A percentile compares a stretch with the other conserved stretches of the same genome.
phyloP scores from a whole-genome alignment of 2,329 filamentous ascomycete genomes.

The Volutella citrinella region DNA sequence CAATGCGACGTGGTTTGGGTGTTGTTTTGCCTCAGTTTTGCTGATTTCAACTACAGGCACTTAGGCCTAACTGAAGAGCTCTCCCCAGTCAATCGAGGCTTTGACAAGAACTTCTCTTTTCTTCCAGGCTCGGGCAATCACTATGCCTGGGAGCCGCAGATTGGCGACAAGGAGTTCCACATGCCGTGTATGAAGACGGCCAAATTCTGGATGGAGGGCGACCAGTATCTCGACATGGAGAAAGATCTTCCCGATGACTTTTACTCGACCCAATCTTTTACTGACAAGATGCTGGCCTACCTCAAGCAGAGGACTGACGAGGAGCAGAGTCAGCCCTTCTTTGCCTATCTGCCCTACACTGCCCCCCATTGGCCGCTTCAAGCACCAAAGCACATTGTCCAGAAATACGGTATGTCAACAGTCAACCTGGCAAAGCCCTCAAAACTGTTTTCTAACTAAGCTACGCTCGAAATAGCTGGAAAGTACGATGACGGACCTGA shows the following conservation, averaged over 20 bases:
- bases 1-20: too few species aligned
- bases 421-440: too few species aligned
- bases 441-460: neutral
- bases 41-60: too few species aligned
- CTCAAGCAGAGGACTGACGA: conserved; percentile 35
- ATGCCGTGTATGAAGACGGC: conserved; percentile 34
- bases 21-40: too few species aligned
- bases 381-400: conserved; percentile 2
- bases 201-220: conserved; percentile 39
- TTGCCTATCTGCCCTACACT: conserved; percentile 37
- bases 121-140: conserved; percentile 44
- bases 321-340: conserved; percentile 37
- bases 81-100: conserved; percentile 22
- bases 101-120: conserved; percentile 38
- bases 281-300: conserved; percentile 48
- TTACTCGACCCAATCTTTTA: conserved; percentile 52
- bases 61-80: conserved; percentile 1
- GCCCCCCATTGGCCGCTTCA: conserved; percentile 2
- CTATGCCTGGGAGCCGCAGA: too few species aligned
- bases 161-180: conserved; percentile 51
- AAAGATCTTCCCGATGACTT: conserved; percentile 44
- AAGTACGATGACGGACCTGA: conserved; percentile 44
- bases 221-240: conserved; percentile 33
- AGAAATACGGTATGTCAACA: conserved; percentile 4
- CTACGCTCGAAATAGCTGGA: neutral